Evolutionary conservation across 2,329 filamentous ascomycete species (phyloP).

Genomic region (Trichoderma endophyticum): DNA sequence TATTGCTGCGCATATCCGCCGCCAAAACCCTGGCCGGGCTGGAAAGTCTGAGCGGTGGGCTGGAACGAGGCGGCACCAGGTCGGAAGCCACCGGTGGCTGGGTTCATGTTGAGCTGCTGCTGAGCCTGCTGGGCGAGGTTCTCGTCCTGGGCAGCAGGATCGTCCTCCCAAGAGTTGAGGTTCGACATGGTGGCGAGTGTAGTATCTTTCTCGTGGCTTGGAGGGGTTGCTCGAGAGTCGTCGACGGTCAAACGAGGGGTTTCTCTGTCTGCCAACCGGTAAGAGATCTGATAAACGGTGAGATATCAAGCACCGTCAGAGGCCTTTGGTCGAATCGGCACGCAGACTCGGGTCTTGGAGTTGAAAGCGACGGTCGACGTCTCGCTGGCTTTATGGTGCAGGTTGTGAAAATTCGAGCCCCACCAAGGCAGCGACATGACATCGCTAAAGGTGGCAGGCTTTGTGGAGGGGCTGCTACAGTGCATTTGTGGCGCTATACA

Average conservation of each 20-base stretch:
- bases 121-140: constrained; percentile 73
- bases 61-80: constrained; percentile 63
- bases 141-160: constrained; percentile 73
- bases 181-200: constrained; percentile 66
- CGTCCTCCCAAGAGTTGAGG: constrained; percentile 94
- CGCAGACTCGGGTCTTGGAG: constrained; percentile 19
- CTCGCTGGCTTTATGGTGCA: constrained; percentile 26
- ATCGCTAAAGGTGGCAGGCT: constrained; percentile 24
- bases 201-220: constrained; percentile 5
- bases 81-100: constrained; percentile 44
- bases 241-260: background rate
- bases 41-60: constrained; percentile 66
- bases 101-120: constrained; percentile 72
- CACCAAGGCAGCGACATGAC: constrained; percentile 35
- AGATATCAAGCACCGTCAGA: background rate
- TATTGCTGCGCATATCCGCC: constrained; percentile 55
- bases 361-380: constrained; percentile 15
- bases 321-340: background rate
- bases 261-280: background rate
- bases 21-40: constrained; percentile 67
- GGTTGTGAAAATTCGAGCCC: constrained; percentile 42
- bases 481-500: too few relatives aligned
- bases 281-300: background rate
- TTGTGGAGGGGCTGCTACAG: constrained; percentile 28
- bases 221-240: constrained; percentile 7